phyloP scores from a whole-genome alignment of 495 filamentous ascomycete species.

The Pyrenopolyporus hunteri region DNA sequence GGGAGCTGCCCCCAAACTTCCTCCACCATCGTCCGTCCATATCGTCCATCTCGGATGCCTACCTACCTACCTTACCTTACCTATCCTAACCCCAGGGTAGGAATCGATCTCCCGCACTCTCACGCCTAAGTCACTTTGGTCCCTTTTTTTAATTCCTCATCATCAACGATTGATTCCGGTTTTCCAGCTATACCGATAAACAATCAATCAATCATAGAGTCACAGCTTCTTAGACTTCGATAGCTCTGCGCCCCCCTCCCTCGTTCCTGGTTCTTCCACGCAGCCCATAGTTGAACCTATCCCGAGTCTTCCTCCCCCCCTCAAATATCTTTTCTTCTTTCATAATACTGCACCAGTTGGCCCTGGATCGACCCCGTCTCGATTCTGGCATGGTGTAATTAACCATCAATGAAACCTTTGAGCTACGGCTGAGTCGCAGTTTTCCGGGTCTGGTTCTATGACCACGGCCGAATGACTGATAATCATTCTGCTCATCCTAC shows the following conservation, averaged over 20 bases:
- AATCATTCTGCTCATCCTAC: conserved; percentile 24
- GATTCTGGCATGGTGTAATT: conserved; percentile 28
- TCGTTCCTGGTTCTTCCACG: neutral
- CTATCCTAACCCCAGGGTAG: neutral
- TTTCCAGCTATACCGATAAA: too few relatives aligned
- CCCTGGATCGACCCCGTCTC: neutral
- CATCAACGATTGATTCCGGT: neutral
- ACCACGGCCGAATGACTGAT: conserved; percentile 27
- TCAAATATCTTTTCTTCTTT: neutral
- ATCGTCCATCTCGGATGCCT: conserved; percentile 16
- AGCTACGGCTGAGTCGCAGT: conserved; percentile 41
- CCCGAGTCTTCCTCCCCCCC: neutral
- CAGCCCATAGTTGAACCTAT: neutral
- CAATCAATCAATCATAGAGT: too few relatives aligned
- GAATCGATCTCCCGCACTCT: conserved; percentile 6
- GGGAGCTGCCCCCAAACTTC: conserved; percentile 38
- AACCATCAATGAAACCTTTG: conserved; percentile 29
- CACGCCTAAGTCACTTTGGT: too few relatives aligned
- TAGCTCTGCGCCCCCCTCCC: neutral
- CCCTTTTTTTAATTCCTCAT: neutral
- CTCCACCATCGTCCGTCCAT: conserved; percentile 38
- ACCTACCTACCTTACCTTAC: neutral
- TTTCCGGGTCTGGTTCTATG: conserved; percentile 28
- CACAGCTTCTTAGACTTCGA: too few relatives aligned
- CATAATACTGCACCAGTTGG: neutral